These are phyloP conservation scores for Jackrogersella minutella DNA, from an alignment of 495 filamentous ascomycete genomes.

Conservation along the genomic window DNA sequence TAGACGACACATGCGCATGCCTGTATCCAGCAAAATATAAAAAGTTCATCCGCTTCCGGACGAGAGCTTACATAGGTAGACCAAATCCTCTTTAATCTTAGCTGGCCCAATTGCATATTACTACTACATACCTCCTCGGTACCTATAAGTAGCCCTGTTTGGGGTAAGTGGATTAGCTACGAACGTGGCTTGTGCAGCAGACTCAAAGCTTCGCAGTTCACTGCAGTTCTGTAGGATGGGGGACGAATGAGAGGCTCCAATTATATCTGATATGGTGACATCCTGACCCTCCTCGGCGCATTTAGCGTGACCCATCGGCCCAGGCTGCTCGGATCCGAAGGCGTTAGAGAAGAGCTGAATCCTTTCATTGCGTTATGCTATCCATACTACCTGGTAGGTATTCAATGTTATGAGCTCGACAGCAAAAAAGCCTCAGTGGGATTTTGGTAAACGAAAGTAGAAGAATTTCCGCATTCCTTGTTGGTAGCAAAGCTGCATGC, in stretches of 20 bases:
- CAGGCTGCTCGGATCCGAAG: conserved; percentile 24
- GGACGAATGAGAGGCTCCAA: too few relatives aligned
- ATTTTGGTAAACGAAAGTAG: not conserved
- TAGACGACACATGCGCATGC: not conserved
- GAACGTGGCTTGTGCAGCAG: too few relatives aligned
- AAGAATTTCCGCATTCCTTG: not conserved
- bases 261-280: too few relatives aligned
- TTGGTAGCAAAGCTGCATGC: not conserved
- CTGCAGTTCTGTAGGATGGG: too few relatives aligned
- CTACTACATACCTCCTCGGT: not conserved
- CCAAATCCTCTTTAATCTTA: not conserved
- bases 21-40: conserved; percentile 6
- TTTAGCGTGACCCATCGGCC: conserved; percentile 3
- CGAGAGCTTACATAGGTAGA: conserved; percentile 11
- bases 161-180: not conserved
- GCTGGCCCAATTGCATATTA: not conserved
- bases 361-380: not conserved
- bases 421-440: not conserved
- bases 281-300: conserved; percentile 17
- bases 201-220: too few relatives aligned
- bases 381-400: too few relatives aligned
- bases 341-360: not conserved
- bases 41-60: conserved; percentile 21
- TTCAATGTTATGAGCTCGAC: not conserved
- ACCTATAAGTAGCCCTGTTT: not conserved